Conservation (phyloP, 306 rosid species). For the Lablab purpureus region DNA sequence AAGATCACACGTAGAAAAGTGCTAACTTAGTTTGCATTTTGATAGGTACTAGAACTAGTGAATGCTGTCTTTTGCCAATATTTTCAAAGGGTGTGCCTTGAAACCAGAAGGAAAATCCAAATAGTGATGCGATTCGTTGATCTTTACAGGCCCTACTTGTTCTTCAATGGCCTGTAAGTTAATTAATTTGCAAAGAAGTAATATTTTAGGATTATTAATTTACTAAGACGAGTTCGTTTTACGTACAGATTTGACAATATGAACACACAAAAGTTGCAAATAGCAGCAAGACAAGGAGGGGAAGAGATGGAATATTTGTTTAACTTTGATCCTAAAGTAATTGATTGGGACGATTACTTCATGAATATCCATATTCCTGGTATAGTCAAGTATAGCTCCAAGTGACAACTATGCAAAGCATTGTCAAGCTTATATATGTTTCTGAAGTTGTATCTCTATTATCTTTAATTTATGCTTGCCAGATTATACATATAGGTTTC, state of each 20-base stretch:
- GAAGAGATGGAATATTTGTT: conserved; percentile 57
- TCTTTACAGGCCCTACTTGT: conserved; percentile 73
- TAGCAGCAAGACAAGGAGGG: conserved; percentile 52
- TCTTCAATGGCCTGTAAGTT: conserved; percentile 78
- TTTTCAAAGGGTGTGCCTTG: conserved; percentile 55
- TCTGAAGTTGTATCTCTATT: no score
- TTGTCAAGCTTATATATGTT: no score
- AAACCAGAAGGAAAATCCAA: conserved; percentile 61
- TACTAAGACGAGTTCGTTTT: not conserved
- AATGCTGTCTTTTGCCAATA: conserved; percentile 65
- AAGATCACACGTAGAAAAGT: no score
- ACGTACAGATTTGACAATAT: conserved; percentile 70
- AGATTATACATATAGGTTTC: no score
- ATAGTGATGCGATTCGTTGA: conserved; percentile 71
- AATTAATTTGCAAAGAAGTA: not conserved
- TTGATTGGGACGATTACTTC: conserved; percentile 81
- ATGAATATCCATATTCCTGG: conserved; percentile 66
- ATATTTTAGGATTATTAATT: not conserved
- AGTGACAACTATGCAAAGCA: no score
- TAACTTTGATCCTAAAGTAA: conserved; percentile 67
- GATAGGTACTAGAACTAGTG: conserved; percentile 67
- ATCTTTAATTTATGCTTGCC: no score
- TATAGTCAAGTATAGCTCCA: conserved; percentile 65
- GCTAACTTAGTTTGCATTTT: not conserved
- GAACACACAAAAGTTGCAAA: conserved; percentile 68